Percentiles rank a stretch among this genome's conserved stretches.
Evolutionary conservation across 2,329 filamentous ascomycete species (phyloP).

Genomic region (Aspergillus pseudotamarii): DNA sequence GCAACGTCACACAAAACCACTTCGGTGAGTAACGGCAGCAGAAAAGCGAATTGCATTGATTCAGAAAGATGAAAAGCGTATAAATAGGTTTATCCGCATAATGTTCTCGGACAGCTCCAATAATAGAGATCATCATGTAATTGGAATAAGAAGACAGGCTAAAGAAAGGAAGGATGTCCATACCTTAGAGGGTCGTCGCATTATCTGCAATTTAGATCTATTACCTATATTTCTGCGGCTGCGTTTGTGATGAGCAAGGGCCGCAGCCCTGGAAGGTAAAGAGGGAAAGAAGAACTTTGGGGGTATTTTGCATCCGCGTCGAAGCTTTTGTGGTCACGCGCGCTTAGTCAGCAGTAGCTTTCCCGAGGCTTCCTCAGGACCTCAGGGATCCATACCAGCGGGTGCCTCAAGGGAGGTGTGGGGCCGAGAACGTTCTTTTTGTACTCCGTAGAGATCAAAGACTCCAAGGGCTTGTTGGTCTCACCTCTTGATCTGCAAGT

Average conservation of each 20-base stretch:
- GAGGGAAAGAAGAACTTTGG: conserved; percentile 17
- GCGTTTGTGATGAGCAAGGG: conserved; percentile 18
- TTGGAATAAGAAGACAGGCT: conserved; percentile 4
- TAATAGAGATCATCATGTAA: conserved; percentile 63
- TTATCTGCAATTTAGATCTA: conserved; percentile 26
- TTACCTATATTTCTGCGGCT: not conserved
- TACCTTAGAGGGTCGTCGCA: conserved; percentile 36
- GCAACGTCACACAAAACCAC: conserved; percentile 15
- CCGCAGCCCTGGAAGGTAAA: conserved; percentile 31
- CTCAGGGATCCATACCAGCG: not conserved
- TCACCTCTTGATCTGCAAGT: not conserved
- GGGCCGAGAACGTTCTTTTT: not conserved
- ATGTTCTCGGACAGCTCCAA: conserved; percentile 76
- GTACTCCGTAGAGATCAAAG: not conserved
- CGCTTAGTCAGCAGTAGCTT: conserved; percentile 18
- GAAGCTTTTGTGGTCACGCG: conserved; percentile 20
- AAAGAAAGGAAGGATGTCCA: conserved; percentile 12
- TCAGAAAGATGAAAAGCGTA: conserved; percentile 52
- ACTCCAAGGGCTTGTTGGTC: no score
- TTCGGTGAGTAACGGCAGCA: conserved; percentile 3
- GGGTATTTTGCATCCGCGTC: conserved; percentile 5
- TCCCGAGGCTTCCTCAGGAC: not conserved
- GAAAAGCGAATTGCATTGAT: conserved; percentile 14
- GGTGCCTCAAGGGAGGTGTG: not conserved
- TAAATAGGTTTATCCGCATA: conserved; percentile 63